phyloP scores from a whole-genome alignment of 1,139 yeast genomes.

The Suzukiozyma palmioleophila region DNA sequence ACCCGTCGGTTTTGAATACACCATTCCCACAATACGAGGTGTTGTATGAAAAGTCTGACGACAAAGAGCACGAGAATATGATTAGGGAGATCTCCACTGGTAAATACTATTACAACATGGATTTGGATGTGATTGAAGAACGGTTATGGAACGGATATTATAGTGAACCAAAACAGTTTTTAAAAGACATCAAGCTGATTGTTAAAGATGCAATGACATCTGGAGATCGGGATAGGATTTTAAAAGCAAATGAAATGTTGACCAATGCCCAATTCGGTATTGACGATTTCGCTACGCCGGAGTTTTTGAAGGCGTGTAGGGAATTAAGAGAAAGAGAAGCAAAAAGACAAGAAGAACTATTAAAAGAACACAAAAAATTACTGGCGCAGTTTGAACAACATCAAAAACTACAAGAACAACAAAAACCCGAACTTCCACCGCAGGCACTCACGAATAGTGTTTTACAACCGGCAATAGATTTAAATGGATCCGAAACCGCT shows the following conservation, averaged over 20 bases:
- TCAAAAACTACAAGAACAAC: constrained; percentile 18
- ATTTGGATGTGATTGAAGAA: constrained; percentile 89
- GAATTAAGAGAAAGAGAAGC: constrained; percentile 69
- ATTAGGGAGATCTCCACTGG: constrained; percentile 77
- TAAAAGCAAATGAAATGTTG: constrained; percentile 92
- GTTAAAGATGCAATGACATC: constrained; percentile 69
- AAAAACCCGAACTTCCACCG: constrained; percentile 3
- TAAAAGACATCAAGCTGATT: constrained; percentile 80
- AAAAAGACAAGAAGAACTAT: constrained; percentile 45
- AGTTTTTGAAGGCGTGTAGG: constrained; percentile 71
- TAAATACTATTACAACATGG: constrained; percentile 76
- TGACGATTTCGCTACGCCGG: constrained; percentile 80
- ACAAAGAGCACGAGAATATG: constrained; percentile 53
- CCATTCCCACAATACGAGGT: constrained; percentile 39
- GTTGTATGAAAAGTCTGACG: constrained; percentile 54
- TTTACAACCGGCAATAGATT: not conserved
- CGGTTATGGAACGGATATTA: constrained; percentile 95
- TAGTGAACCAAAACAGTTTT: constrained; percentile 86
- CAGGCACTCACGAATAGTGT: not conserved
- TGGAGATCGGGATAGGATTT: constrained; percentile 79
- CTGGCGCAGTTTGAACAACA: constrained; percentile 21
- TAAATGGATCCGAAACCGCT: too few relatives aligned
- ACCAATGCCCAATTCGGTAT: constrained; percentile 95
- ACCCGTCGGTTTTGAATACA: constrained; percentile 41
- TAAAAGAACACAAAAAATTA: constrained; percentile 32